These are phyloP conservation scores for Sporothrix inflata DNA, from an alignment of 2,329 filamentous ascomycete species.

Conservation along the genomic window DNA sequence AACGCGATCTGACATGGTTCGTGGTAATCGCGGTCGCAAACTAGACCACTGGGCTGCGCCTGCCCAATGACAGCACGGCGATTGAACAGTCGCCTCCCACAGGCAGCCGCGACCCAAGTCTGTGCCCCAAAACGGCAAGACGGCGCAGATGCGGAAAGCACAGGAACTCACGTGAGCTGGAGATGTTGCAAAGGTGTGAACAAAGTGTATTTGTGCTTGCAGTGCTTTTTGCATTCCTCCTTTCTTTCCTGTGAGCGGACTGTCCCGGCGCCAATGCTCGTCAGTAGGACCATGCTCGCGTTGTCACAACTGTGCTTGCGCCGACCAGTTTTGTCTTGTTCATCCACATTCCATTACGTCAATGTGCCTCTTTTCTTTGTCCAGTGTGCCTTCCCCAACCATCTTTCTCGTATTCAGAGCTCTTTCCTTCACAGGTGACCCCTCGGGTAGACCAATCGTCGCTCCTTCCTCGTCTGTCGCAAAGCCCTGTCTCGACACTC, in stretches of 20 bases:
- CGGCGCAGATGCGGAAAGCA: constrained; percentile 11
- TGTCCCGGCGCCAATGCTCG: neutral
- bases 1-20: neutral
- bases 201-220: neutral
- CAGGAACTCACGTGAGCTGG: constrained; percentile 26
- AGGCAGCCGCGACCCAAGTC: neutral
- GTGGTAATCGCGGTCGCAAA: neutral
- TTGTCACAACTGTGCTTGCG: neutral
- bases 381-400: constrained; percentile 5
- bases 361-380: neutral
- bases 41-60: neutral
- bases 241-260: neutral
- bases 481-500: neutral
- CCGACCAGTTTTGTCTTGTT: neutral
- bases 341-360: neutral
- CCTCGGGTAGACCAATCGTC: neutral
- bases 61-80: constrained; percentile 12
- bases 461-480: neutral
- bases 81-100: constrained; percentile 14
- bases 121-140: constrained; percentile 10
- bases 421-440: neutral
- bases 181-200: too few relatives aligned
- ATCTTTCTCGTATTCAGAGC: constrained; percentile 7
- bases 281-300: neutral
- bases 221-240: neutral